Base-by-base conservation (phyloP, 108 stramenopile species). In the Conticribra weissflogii region DNA sequence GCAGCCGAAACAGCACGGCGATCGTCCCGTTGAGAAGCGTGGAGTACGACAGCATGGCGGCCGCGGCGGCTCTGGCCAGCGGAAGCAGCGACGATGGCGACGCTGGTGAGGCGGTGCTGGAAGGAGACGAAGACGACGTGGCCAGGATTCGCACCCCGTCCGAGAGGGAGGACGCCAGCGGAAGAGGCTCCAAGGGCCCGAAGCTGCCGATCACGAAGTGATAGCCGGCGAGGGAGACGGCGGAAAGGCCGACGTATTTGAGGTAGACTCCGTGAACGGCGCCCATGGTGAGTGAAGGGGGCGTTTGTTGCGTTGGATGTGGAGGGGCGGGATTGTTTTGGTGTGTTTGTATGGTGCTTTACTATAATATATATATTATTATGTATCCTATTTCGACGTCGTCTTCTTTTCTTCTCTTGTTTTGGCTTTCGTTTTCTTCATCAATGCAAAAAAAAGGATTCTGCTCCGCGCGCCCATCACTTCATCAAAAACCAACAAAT, bases 211-310 rank as follows among this genome's bases (percentile, higher is more conserved):
- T n/a, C n/a, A n/a, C n/a, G n/a, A n/a, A n/a, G n/a, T n/a, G n/a
- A n/a, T n/a, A n/a, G n/a, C n/a, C 88, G 3, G 79, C 84, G 69
- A 86, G 85, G 17, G 89, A 91, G 18, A 91, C 49, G 27, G 79
- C 90, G 17, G 87, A 87, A 16, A 95, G 75, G 33, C 86, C 94
- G 34, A 95, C 94, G 68, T 95, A 95, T 64, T 95, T 95, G 24
- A 95, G 78, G 61, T 92, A 92, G 0, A 90, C 89, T 58, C 94
- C 94, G 64, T 95, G 91, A 34, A 95, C 94, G 31, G 94, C 88
- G 36, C 91, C 91, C 91, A 94, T 94, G 27, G 1, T 59, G n/a
- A n/a, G n/a, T n/a, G n/a, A n/a, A n/a, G n/a, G n/a, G n/a, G n/a
- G n/a, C n/a, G n/a, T n/a, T n/a, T n/a, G n/a, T n/a, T n/a, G n/a